Base-by-base conservation (phyloP, 1,284 basidiomycete species). In the Coniophora puteana region DNA sequence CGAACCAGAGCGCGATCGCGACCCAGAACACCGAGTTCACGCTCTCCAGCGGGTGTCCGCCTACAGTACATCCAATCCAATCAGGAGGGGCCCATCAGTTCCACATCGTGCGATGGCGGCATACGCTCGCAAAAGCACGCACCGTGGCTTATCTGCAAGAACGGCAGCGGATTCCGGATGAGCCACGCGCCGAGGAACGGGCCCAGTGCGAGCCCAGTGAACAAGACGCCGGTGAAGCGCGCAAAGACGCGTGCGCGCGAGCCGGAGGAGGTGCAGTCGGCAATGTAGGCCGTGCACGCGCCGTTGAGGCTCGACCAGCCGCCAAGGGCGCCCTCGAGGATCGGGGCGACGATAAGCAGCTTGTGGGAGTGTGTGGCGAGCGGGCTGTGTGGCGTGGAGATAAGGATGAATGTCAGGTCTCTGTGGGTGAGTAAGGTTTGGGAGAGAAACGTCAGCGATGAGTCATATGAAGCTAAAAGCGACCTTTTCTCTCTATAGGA, bases 221-320 rank as follows among this genome's bases (percentile, higher is more conserved):
- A 80, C 48, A 82, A 70, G 10, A 86, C 73, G 13, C 86, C 85
- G 6, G 75, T 74, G 53, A 93, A 84, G 16, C 87, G 79, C 17
- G 87, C 83, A 65, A 92, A 93, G 27, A 89, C 78, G 24, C 80
- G 76, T 1, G 90, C 81, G 35, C 90, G 77, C 16, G 88, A 90
- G 32, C 89, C 90, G 43, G 83, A 74, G 4, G 88, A 87, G 2
- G 91, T 93, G 55, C 87, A 88, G 56, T 94, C 90, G 12, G 84
- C 86, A 35, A 91, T 70, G 58, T 93, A 97, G 1, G 93, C 89
- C 23, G 88, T 82, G 29, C 82, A 80, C 0, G 87, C 82, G 3
- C 86, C 82, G 45, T 83, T 78, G 8, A 93, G 66, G 1, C 89
- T 86, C 5, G 86, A 78, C 74, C 86, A 87, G n/a, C 93, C 90